Evolutionary conservation across 2,329 filamentous ascomycete genomes (phyloP).

Genomic region (Tolypocladium tundrense): DNA sequence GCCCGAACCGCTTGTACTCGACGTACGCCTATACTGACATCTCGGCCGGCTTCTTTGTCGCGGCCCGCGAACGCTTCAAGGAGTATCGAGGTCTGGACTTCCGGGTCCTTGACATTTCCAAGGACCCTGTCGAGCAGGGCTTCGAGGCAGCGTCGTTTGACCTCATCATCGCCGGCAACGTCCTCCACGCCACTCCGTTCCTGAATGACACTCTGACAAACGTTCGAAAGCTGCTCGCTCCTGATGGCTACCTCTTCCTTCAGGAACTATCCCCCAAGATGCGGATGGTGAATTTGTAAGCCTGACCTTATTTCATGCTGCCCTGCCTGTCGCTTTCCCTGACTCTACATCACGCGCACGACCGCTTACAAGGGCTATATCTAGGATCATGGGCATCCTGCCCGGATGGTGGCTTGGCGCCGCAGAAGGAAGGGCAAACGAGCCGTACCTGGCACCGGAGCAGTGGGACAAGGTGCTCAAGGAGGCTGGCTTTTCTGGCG

Average conservation of each 20-base stretch:
- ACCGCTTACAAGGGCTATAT: too few relatives aligned
- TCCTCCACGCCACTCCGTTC: neutral
- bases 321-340: too few relatives aligned
- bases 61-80: constrained; percentile 11
- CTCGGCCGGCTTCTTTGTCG: constrained; percentile 10
- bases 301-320: too few relatives aligned
- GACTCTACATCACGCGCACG: too few relatives aligned
- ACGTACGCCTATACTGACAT: constrained; percentile 15
- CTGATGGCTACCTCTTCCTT: neutral
- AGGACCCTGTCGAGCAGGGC: constrained; percentile 3
- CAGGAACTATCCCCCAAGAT: too few relatives aligned
- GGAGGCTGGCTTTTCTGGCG: too few relatives aligned
- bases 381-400: too few relatives aligned
- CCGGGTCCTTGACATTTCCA: constrained; percentile 14
- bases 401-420: too few relatives aligned
- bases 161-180: constrained; percentile 3
- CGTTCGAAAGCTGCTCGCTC: neutral
- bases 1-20: constrained; percentile 1
- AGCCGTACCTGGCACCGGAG: too few relatives aligned
- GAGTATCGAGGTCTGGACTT: constrained; percentile 3
- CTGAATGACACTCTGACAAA: neutral
- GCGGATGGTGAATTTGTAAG: too few relatives aligned
- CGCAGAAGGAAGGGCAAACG: too few relatives aligned
- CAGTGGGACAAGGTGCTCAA: too few relatives aligned
- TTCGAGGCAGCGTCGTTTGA: constrained; percentile 3